These are phyloP conservation scores for Phytopythium ostracodes DNA, from an alignment of 352 stramenopile genomes.

Conservation along the genomic window DNA sequence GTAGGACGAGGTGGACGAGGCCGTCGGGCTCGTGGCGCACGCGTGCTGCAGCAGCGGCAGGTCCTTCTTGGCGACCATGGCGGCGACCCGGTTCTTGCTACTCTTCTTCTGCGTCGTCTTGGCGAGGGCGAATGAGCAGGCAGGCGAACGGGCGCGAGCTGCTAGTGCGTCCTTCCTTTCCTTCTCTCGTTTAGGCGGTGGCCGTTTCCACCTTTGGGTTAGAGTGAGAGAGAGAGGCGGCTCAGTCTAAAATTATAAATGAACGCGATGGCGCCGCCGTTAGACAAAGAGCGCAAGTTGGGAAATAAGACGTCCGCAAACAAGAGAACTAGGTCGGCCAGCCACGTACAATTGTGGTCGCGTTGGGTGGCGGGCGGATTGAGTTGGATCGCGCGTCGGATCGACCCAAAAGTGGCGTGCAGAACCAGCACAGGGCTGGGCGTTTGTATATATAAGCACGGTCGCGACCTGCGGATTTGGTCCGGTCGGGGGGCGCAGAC, in stretches of 20 bases:
- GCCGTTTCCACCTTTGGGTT: neutral
- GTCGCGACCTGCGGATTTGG: too few relatives aligned
- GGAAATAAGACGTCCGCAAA: neutral
- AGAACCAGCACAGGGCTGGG: neutral
- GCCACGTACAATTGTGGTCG: neutral
- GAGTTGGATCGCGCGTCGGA: neutral
- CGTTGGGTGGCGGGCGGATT: neutral
- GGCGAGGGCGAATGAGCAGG: neutral
- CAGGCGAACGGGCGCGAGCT: too few relatives aligned
- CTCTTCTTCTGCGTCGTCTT: neutral
- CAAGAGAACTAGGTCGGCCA: neutral
- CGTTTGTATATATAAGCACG: neutral
- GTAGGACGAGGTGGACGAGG: conserved; percentile 49
- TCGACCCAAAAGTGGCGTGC: neutral
- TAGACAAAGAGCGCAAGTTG: neutral
- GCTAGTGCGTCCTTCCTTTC: neutral
- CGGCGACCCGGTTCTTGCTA: neutral
- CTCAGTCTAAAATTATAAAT: neutral
- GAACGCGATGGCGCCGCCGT: too few relatives aligned
- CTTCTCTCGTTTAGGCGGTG: neutral
- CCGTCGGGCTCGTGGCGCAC: conserved; percentile 26
- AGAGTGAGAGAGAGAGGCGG: neutral
- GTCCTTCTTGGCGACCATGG: conserved; percentile 49
- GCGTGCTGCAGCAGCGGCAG: conserved; percentile 53
- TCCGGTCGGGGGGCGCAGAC: too few relatives aligned